These are phyloP conservation scores for Melampsora larici-populina DNA, from an alignment of 1,284 basidiomycete genomes.

Conservation along the genomic window DNA sequence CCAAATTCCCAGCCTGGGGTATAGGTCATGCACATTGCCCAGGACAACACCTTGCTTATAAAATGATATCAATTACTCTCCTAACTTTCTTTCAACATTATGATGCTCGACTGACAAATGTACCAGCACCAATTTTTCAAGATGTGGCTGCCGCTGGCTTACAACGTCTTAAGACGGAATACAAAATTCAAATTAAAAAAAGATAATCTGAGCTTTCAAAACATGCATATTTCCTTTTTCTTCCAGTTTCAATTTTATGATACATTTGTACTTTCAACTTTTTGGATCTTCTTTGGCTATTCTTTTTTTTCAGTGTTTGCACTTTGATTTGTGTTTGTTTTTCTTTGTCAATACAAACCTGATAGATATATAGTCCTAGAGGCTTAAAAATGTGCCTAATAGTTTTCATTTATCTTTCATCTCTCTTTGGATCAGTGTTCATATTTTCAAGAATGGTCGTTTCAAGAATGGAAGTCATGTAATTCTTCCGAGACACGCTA, in stretches of 20 bases:
- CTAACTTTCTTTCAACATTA: slow-evolving; percentile 36
- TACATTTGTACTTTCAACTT: neutral
- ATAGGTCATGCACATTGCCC: slow-evolving; percentile 39
- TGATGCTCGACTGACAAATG: slow-evolving; percentile 5
- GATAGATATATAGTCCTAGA: no score
- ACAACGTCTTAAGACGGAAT: slow-evolving; percentile 24
- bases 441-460: no score
- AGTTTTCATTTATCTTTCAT: no score
- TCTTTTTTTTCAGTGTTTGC: neutral
- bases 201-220: neutral
- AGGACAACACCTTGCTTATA: slow-evolving; percentile 37
- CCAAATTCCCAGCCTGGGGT: slow-evolving; percentile 36
- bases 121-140: slow-evolving; percentile 11
- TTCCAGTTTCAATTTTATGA: neutral
- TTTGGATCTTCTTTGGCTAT: neutral
- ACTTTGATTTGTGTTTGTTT: neutral
- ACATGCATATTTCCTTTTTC: neutral
- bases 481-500: no score
- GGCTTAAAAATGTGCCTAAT: no score
- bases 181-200: slow-evolving; percentile 22
- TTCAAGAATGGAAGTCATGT: no score
- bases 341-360: no score
- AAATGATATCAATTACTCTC: slow-evolving; percentile 37
- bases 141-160: slow-evolving; percentile 37
- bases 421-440: no score